Evolutionary conservation across 176 grass and related monocot species (phyloP).

Genomic region (Sorghum bicolor): Sorghum_bicolor_NCBIv3 NC_012878.2:51784001-51784500

Average conservation of each 20-base stretch:
- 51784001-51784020: not conserved
- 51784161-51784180: constrained; percentile 86
- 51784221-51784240: constrained; percentile 81
- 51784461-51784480: constrained; percentile 83
- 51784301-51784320: not conserved
- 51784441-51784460: constrained; percentile 93
- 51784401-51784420: constrained; percentile 53
- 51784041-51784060: not conserved
- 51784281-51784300: not conserved
- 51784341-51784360: constrained; percentile 58
- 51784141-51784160: constrained; percentile 61
- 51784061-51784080: not conserved
- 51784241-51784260: constrained; percentile 79
- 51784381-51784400: constrained; percentile 78
- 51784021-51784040: not conserved
- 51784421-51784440: constrained; percentile 62
- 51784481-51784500: constrained; percentile 76
- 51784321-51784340: not conserved
- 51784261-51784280: not conserved
- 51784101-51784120: constrained; percentile 83
- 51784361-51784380: constrained; percentile 79
- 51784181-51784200: constrained; percentile 66
- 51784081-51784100: constrained; percentile 58
- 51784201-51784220: constrained; percentile 84
- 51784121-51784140: constrained; percentile 76